A percentile compares a stretch with the other conserved stretches of the same genome.
phyloP scores from a whole-genome alignment of 2,329 filamentous ascomycete genomes.

The Aspergillus sp. region DNA sequence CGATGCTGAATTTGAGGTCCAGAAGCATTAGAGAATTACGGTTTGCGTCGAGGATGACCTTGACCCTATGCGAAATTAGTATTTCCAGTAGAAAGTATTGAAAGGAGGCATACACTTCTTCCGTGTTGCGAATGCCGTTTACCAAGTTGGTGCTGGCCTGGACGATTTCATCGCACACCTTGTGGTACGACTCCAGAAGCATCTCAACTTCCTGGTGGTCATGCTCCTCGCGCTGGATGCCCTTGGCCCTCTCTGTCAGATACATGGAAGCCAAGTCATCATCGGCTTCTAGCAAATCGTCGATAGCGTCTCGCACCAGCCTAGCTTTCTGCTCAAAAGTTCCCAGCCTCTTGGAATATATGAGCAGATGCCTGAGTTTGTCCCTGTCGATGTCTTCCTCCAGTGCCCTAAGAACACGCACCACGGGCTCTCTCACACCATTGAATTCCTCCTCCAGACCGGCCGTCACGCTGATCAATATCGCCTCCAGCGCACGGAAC shows the following conservation, averaged over 20 bases:
- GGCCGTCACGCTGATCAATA: constrained; percentile 84
- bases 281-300: constrained; percentile 90
- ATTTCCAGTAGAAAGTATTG: not conserved
- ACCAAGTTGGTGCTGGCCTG: constrained; percentile 90
- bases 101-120: constrained; percentile 69
- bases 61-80: constrained; percentile 52
- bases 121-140: constrained; percentile 90
- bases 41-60: constrained; percentile 94
- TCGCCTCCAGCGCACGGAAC: constrained; percentile 89
- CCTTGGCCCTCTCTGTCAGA: constrained; percentile 73
- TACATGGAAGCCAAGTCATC: constrained; percentile 96
- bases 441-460: constrained; percentile 93
- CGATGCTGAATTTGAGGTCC: constrained; percentile 91
- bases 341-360: constrained; percentile 89
- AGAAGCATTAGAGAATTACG: constrained; percentile 96
- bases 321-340: constrained; percentile 97
- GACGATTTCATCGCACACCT: constrained; percentile 95
- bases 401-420: constrained; percentile 75
- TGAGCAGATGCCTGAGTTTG: constrained; percentile 80
- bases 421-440: constrained; percentile 82
- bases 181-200: constrained; percentile 93
- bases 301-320: constrained; percentile 85
- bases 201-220: constrained; percentile 97
- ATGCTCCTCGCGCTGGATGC: constrained; percentile 62
- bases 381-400: constrained; percentile 96